Evolutionary conservation across 1,284 basidiomycete genomes (phyloP).

Genomic region (Gomphus bonarii): DNA sequence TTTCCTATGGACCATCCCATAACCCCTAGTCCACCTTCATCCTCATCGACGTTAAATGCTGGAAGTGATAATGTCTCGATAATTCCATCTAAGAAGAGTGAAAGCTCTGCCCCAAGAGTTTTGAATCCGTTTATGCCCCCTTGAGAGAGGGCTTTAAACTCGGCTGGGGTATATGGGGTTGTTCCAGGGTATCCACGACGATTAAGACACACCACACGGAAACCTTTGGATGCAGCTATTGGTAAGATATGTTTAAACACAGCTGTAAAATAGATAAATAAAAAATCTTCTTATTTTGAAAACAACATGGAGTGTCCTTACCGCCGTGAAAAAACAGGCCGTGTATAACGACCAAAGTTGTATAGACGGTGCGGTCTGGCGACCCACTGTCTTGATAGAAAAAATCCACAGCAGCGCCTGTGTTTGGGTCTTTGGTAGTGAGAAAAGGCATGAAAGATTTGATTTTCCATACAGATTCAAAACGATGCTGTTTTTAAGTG

Average conservation of each 20-base stretch:
- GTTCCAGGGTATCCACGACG: conserved; percentile 17
- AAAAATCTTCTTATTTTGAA: too few species aligned
- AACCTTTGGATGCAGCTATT: conserved; percentile 11
- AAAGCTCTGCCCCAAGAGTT: conserved; percentile 13
- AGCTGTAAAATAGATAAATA: conserved; percentile 9
- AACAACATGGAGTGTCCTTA: too few species aligned
- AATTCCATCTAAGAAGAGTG: conserved; percentile 15
- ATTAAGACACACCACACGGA: conserved; percentile 16
- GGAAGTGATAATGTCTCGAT: conserved; percentile 13
- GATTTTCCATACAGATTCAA: too few species aligned
- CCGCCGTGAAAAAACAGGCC: too few species aligned
- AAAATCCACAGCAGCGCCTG: too few species aligned
- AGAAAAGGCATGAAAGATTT: too few species aligned
- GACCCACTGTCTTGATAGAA: too few species aligned
- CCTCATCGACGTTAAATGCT: conserved; percentile 1
- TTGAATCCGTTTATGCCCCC: conserved; percentile 2
- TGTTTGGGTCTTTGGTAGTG: too few species aligned
- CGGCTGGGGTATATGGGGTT: conserved; percentile 14
- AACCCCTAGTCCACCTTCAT: conserved; percentile 14
- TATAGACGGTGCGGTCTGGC: too few species aligned
- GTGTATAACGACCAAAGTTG: too few species aligned
- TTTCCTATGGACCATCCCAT: conserved; percentile 16
- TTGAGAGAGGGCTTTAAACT: conserved; percentile 7
- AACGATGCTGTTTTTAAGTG: too few species aligned
- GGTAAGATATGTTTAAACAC: conserved; percentile 15